A percentile compares a stretch with the other conserved stretches of the same genome.
Conservation (phyloP, 2,329 filamentous ascomycete species). For the Colletotrichum abscissum region DNA sequence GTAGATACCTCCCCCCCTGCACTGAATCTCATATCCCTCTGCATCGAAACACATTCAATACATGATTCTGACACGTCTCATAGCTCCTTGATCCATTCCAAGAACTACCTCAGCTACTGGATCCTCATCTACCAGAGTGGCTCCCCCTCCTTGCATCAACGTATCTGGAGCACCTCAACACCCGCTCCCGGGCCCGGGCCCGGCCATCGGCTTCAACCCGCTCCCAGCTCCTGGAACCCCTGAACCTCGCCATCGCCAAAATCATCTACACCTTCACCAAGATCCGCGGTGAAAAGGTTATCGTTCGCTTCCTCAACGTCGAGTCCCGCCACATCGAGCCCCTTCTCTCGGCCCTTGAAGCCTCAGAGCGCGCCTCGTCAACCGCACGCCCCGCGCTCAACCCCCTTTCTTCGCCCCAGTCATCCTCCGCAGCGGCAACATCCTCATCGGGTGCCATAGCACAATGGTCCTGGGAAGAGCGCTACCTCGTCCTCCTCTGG, state of each 20-base stretch:
- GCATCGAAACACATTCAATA: too few species aligned
- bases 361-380: constrained; percentile 50
- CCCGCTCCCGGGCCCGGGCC: constrained; percentile 48
- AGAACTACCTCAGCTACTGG: constrained; percentile 92
- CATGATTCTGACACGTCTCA: neutral
- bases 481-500: constrained; percentile 90
- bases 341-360: constrained; percentile 80
- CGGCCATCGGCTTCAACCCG: constrained; percentile 42
- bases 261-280: constrained; percentile 94
- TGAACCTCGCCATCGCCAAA: constrained; percentile 79
- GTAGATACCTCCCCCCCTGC: constrained; percentile 47
- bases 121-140: constrained; percentile 82
- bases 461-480: constrained; percentile 83
- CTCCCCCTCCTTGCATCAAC: constrained; percentile 80
- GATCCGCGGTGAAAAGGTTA: constrained; percentile 91
- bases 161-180: constrained; percentile 75
- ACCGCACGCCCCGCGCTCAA: constrained; percentile 16
- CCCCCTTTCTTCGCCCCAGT: neutral
- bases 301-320: constrained; percentile 90
- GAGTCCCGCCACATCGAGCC: constrained; percentile 88
- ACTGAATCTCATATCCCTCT: neutral
- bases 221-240: constrained; percentile 60
- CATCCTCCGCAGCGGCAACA: neutral
- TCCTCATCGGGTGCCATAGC: neutral
- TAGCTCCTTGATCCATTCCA: constrained; percentile 86